A percentile compares a stretch with the other conserved stretches of the same genome.
Conservation (phyloP, 768 basidiomycete species). For the Lenzites betulinus region DNA sequence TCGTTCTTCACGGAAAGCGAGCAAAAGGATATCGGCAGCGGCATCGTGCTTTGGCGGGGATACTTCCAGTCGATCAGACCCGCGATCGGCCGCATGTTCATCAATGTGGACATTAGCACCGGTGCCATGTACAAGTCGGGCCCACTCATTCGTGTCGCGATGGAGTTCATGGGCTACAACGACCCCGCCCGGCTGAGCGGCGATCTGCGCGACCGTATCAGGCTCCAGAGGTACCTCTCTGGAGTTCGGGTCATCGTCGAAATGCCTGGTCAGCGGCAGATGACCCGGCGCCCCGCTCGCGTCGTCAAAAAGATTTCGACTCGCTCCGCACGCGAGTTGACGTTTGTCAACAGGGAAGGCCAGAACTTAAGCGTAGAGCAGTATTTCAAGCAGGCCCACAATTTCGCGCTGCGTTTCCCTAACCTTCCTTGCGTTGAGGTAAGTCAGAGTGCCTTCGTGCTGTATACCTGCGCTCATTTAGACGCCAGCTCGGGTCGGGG, state of each 20-base stretch:
- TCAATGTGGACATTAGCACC: slow-evolving; percentile 80
- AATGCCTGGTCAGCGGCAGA: slow-evolving; percentile 16
- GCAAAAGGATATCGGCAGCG: slow-evolving; percentile 55
- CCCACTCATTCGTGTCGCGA: slow-evolving; percentile 54
- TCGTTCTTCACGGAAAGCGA: slow-evolving; percentile 71
- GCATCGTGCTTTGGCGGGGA: slow-evolving; percentile 75
- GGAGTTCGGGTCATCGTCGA: slow-evolving; percentile 52
- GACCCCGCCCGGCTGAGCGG: slow-evolving; percentile 8
- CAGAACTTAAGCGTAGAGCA: slow-evolving; percentile 56
- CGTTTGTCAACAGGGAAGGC: slow-evolving; percentile 61
- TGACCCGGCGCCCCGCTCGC: slow-evolving; percentile 44
- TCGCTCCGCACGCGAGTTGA: slow-evolving; percentile 53
- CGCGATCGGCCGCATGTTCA: slow-evolving; percentile 57
- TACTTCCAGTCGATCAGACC: slow-evolving; percentile 82
- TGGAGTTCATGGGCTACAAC: slow-evolving; percentile 50
- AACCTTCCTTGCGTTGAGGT: slow-evolving; percentile 73
- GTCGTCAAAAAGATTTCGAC: slow-evolving; percentile 62
- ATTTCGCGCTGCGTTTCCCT: slow-evolving; percentile 57
- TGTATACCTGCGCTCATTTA: not conserved
- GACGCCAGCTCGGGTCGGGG: slow-evolving; percentile 53
- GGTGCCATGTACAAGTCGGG: slow-evolving; percentile 77
- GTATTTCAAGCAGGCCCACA: slow-evolving; percentile 59
- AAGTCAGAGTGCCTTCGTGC: not conserved
- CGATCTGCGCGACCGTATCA: slow-evolving; percentile 46
- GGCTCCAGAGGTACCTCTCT: slow-evolving; percentile 56